These are phyloP conservation scores for Inga laurina DNA, from an alignment of 306 rosid genomes.

Conservation along the genomic window DNA sequence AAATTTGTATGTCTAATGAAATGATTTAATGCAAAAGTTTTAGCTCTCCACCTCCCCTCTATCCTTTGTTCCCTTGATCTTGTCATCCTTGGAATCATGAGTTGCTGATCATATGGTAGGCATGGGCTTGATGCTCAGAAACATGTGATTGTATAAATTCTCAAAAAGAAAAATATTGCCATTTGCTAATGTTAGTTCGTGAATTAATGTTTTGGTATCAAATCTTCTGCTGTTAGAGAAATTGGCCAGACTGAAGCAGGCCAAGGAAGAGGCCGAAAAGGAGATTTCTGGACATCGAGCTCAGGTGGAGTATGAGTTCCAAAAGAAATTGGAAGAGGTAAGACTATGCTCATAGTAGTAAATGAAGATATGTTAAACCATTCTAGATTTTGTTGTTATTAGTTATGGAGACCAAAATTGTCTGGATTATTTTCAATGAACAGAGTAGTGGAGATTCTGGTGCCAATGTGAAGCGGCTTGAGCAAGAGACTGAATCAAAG, in stretches of 20 bases:
- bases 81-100: neutral
- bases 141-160: neutral
- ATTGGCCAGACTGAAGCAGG: conserved; percentile 81
- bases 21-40: neutral
- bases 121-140: neutral
- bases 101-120: conserved; percentile 13
- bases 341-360: neutral
- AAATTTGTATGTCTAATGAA: neutral
- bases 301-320: conserved; percentile 72
- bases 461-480: conserved; percentile 93
- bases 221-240: conserved; percentile 52
- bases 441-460: conserved; percentile 96
- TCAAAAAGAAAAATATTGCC: neutral
- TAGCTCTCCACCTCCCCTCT: neutral
- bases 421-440: conserved; percentile 23
- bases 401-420: neutral
- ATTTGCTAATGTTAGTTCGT: neutral
- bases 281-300: conserved; percentile 74
- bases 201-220: conserved; percentile 18
- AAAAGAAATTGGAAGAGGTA: conserved; percentile 73
- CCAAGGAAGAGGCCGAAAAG: conserved; percentile 85
- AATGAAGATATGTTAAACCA: neutral
- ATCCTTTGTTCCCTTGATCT: neutral
- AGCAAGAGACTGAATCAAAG: conserved; percentile 67
- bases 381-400: conserved; percentile 5